Base-by-base conservation (phyloP, 225 moss, liverwort and hornwort genomes). In the Polytrichum formosum region DNA sequence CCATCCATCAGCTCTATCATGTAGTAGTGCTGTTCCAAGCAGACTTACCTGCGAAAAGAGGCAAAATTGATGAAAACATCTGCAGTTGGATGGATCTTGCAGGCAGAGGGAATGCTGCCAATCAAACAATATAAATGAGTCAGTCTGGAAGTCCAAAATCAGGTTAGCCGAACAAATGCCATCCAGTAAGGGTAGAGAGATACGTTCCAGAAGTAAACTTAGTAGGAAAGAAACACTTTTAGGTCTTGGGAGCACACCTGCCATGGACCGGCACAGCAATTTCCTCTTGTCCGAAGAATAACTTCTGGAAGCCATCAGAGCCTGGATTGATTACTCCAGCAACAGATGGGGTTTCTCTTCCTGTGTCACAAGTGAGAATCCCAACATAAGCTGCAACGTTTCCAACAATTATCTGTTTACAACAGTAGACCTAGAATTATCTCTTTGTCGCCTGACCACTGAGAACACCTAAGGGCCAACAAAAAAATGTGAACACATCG, bases 61-160 rank as follows among this genome's bases (percentile, higher is more conserved):
- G 95, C 91, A 64, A 95, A 95, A 83, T 95, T 95, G 91, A 95
- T 87, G 83, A 95, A 95, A 65, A 95, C 92, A 84, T 95, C 92
- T n/a, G 95, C 92, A 46, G 95, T 95, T 53, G 92, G 81, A 67
- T 95, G 95, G 29, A 76, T 69, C 83, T 92, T 95, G 86, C 89
- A 89, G 21, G 95, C 91, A 59, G 86, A 78, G 27, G 73, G 73
- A 78, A 92, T 85, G 78, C 77, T 88, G 80, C 79, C 70, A 62
- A 28, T 53, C 54, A 65, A 5, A 46, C 66, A 76, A 61, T 70
- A 73, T 68, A 6, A 63, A 46, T 31, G 35, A 46, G 29, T 78
- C 59, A 83, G 72, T 22, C 4, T 65, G 10, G 10, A 35, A 37
- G 37, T 10, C 2, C 37, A 37, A 37, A 10, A 37, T 10, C 2